Base-by-base conservation (phyloP, 2,329 filamentous ascomycete genomes). In the Cercospora brassicicola region DNA sequence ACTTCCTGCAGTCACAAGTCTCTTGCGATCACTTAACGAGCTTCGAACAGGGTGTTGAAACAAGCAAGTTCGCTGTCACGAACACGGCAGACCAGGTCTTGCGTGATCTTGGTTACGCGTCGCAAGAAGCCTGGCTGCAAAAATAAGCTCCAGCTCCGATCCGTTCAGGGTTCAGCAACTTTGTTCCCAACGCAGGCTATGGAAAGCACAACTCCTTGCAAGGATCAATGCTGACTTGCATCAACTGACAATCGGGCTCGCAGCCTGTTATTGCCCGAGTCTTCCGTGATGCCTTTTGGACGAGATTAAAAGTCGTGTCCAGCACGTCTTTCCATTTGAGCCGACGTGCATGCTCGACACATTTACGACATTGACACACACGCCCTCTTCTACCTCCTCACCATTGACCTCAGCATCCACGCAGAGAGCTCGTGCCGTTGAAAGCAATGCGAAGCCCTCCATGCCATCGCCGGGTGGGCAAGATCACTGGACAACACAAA, bases 161-260 rank as follows among this genome's bases (percentile, higher is more conserved):
- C n/a, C 55, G 55, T 59, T 11, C 55, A 59, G 30, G 55, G 55
- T 59, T 18, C 55, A 51, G 28, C 60, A 33, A 20, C 39, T 42
- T 45, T 45, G 33, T 59, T 45, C 36, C 59, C 48, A 53, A 53
- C 48, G 18, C 4, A 30, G 59, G 36, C 20, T 61, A 26, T 42
- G 20, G 33, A 61, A 60, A 31, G 23, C 48, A 55, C 48, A 15
- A 45, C 59, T 61, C 60, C 60, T 53, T 26, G 42, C 60, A 62
- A 62, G 60, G 60, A 62, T 53, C 60, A 23, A 20, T 53, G 60
- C 42, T 51, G 15, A 42, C 59, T 5, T 61, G 36, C 48, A 26
- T 15, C 48, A 30, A 15, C 10, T 26, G 48, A 28, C 48, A 55
- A n/a, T 55, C 48, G 15, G 23, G 26, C 23, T 48, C 20, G 48